Percentiles rank a stretch among this genome's conserved stretches.
These are phyloP conservation scores for Rhizomucor pusillus DNA, from an alignment of 371 early-diverging fungal species.

Conservation along the genomic window DNA sequence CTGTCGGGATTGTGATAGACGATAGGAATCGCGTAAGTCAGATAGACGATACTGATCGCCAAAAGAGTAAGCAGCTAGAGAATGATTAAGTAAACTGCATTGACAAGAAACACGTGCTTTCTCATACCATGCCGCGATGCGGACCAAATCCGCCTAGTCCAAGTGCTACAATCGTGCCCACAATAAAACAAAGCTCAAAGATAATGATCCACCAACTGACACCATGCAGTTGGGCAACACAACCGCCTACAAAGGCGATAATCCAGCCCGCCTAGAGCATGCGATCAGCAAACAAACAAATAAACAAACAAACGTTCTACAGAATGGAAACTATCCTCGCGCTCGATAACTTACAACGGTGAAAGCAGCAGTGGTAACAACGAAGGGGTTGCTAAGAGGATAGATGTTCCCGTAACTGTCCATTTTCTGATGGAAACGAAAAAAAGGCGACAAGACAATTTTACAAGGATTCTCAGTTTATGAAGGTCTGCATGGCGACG, in stretches of 20 bases:
- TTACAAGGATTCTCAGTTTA: neutral
- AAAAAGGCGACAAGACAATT: constrained; percentile 3
- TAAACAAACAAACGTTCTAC: neutral
- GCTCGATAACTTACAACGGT: constrained; percentile 16
- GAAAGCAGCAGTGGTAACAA: constrained; percentile 16
- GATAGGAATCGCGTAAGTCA: constrained; percentile 40
- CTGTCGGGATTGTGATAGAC: constrained; percentile 6
- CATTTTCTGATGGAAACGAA: constrained; percentile 8
- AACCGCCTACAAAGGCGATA: constrained; percentile 63
- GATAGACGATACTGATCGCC: constrained; percentile 51
- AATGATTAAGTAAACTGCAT: neutral
- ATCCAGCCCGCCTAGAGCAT: constrained; percentile 63
- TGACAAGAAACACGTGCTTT: neutral
- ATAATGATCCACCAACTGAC: constrained; percentile 62
- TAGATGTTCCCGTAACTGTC: constrained; percentile 18
- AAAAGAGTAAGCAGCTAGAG: constrained; percentile 54
- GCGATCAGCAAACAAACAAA: neutral
- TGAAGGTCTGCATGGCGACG: neutral
- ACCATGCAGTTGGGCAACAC: constrained; percentile 42
- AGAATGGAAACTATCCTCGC: neutral
- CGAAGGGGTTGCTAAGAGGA: constrained; percentile 19
- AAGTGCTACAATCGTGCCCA: constrained; percentile 36
- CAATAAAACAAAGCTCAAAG: constrained; percentile 54
- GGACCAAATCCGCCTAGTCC: constrained; percentile 20
- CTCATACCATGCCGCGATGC: constrained; percentile 27